Evolutionary conservation across 345 rosid species (phyloP).

Genomic region (Camelina sativa): DNA sequence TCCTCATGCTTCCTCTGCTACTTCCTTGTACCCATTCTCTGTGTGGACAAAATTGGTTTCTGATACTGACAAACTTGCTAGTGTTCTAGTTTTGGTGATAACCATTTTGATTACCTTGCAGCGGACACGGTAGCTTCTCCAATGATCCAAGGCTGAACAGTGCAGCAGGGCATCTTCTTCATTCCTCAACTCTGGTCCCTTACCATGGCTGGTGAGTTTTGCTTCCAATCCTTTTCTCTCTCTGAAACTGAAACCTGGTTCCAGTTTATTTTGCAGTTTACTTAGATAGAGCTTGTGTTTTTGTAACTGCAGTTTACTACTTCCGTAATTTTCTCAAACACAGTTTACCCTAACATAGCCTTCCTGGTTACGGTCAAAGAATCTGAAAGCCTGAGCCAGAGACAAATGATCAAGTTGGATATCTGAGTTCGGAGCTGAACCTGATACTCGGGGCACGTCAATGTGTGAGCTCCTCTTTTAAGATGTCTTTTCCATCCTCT

Average conservation of each 20-base stretch:
- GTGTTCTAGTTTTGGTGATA: slow-evolving; percentile 4
- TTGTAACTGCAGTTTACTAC: too few relatives aligned
- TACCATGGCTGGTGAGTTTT: slow-evolving; percentile 87
- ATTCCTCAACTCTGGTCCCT: slow-evolving; percentile 85
- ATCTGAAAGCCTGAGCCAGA: slow-evolving; percentile 80
- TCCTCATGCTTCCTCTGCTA: background rate
- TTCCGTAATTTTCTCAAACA: too few relatives aligned
- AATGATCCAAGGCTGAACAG: slow-evolving; percentile 64
- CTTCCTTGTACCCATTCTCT: background rate
- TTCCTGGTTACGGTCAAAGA: slow-evolving; percentile 82
- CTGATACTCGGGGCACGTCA: slow-evolving; percentile 74
- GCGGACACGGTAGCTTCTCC: slow-evolving; percentile 93
- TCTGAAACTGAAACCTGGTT: background rate
- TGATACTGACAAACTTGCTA: slow-evolving; percentile 3
- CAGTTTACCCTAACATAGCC: slow-evolving; percentile 80
- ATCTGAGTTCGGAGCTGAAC: slow-evolving; percentile 43
- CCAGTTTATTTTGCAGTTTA: too few relatives aligned
- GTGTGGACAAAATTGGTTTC: background rate
- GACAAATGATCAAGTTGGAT: slow-evolving; percentile 4
- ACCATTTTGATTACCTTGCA: slow-evolving; percentile 37
- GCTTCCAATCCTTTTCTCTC: background rate
- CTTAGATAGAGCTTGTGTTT: too few relatives aligned
- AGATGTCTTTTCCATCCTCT: slow-evolving; percentile 67
- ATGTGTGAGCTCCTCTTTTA: slow-evolving; percentile 76
- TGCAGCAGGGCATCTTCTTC: slow-evolving; percentile 77